These are phyloP conservation scores for Phytophthora sp. DNA, from an alignment of 352 stramenopile genomes.

Conservation along the genomic window DNA sequence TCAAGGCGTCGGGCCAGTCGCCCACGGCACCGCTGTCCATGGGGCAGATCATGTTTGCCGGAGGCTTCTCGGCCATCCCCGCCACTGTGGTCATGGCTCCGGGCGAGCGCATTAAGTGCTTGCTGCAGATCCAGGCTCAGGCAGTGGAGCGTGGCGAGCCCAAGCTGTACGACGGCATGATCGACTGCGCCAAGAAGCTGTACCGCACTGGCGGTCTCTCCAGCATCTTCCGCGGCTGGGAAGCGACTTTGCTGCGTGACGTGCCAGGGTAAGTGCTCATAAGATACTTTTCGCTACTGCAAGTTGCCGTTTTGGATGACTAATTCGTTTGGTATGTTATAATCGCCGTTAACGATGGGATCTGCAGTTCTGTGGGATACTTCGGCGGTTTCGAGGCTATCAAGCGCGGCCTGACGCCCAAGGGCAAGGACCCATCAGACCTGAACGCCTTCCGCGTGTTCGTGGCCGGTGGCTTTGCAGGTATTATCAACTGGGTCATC, in stretches of 20 bases:
- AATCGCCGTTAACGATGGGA: neutral
- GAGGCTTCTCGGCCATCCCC: constrained; percentile 90
- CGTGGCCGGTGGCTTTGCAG: constrained; percentile 93
- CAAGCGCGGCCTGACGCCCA: constrained; percentile 87
- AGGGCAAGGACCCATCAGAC: constrained; percentile 80
- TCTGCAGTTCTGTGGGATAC: constrained; percentile 91
- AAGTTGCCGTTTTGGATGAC: constrained; percentile 28
- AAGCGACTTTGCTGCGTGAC: constrained; percentile 95
- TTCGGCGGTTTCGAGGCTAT: constrained; percentile 95
- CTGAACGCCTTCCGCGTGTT: constrained; percentile 92
- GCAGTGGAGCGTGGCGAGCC: constrained; percentile 77
- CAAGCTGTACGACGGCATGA: constrained; percentile 94
- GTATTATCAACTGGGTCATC: constrained; percentile 95
- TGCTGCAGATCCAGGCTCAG: constrained; percentile 93
- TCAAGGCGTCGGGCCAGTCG: constrained; percentile 62
- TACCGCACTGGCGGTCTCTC: constrained; percentile 91
- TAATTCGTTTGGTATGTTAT: neutral
- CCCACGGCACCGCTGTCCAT: constrained; percentile 73
- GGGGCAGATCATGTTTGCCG: constrained; percentile 89
- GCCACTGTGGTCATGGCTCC: constrained; percentile 94
- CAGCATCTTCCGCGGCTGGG: constrained; percentile 95
- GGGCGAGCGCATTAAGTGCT: constrained; percentile 97
- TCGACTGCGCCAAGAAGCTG: constrained; percentile 94
- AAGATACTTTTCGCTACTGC: neutral
- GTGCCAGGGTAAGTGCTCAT: constrained; percentile 85